A percentile compares a stretch with the other conserved stretches of the same genome.
Conservation (phyloP, 202 grass and related monocot genomes). For the Dendrocalamus latiflorus region DNA sequence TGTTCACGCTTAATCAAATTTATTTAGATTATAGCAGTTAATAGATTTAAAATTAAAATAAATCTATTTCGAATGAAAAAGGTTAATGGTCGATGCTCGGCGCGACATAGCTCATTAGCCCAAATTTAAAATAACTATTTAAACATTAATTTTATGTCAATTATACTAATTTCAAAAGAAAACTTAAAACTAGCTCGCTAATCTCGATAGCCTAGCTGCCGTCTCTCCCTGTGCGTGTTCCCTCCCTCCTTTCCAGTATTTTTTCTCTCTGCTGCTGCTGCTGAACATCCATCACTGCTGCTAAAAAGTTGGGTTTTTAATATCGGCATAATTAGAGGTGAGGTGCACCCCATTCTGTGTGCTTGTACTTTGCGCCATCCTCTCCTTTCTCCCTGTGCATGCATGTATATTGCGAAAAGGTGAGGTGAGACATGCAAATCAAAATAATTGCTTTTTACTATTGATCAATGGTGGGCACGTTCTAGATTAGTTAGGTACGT, state of each 20-base stretch:
- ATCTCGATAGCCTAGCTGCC: too few relatives aligned
- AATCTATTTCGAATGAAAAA: too few relatives aligned
- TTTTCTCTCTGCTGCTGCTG: too few relatives aligned
- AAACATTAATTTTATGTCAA: too few relatives aligned
- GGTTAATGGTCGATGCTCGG: too few relatives aligned
- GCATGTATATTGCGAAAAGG: background rate
- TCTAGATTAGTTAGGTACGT: constrained; percentile 37
- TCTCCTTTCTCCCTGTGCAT: background rate
- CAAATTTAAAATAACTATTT: too few relatives aligned
- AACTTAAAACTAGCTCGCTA: too few relatives aligned
- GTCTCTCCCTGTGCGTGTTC: background rate
- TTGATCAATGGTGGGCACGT: background rate
- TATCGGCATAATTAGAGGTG: constrained; percentile 26
- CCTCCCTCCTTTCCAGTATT: background rate
- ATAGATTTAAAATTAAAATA: too few relatives aligned
- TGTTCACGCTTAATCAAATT: too few relatives aligned
- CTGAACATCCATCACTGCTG: constrained; percentile 2
- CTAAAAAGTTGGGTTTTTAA: constrained; percentile 5
- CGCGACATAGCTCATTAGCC: too few relatives aligned
- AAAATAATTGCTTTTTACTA: background rate
- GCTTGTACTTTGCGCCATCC: background rate
- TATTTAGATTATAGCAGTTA: too few relatives aligned
- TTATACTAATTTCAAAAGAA: too few relatives aligned
- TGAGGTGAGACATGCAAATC: background rate
- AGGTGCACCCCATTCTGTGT: background rate